phyloP scores from a whole-genome alignment of 202 grass and related monocot species.

The Brachypodium distachyon region DNA sequence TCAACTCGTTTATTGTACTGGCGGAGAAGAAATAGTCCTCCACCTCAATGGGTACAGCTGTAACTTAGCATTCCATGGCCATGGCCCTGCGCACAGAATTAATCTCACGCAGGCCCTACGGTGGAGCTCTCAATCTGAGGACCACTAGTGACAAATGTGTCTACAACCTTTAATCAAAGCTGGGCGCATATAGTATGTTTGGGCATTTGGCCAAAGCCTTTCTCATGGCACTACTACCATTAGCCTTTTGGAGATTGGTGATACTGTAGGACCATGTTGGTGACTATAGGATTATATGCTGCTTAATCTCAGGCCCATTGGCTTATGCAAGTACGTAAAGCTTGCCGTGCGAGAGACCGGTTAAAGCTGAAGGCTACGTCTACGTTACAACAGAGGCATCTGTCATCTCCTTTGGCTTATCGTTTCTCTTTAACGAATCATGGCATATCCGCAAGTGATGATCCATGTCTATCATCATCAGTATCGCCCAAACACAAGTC shows the following conservation, averaged over 20 bases:
- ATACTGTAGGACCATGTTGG: too few species aligned
- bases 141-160: background rate
- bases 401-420: background rate
- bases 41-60: background rate
- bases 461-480: too few species aligned
- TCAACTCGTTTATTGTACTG: background rate
- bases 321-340: background rate
- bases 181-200: background rate
- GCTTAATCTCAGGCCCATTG: background rate
- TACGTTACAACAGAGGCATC: background rate
- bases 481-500: too few species aligned
- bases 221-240: too few species aligned
- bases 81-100: constrained; percentile 1
- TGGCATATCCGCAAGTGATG: background rate
- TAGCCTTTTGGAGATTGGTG: background rate
- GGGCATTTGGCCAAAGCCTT: background rate
- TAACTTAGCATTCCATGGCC: background rate
- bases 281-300: too few species aligned
- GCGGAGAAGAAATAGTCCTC: background rate
- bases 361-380: background rate
- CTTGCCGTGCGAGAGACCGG: background rate
- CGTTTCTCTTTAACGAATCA: background rate
- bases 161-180: background rate
- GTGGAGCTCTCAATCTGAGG: background rate
- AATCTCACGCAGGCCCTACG: background rate